Evolutionary conservation across 2,329 filamentous ascomycete species (phyloP).

Genomic region (Colletotrichum lentis): DNA sequence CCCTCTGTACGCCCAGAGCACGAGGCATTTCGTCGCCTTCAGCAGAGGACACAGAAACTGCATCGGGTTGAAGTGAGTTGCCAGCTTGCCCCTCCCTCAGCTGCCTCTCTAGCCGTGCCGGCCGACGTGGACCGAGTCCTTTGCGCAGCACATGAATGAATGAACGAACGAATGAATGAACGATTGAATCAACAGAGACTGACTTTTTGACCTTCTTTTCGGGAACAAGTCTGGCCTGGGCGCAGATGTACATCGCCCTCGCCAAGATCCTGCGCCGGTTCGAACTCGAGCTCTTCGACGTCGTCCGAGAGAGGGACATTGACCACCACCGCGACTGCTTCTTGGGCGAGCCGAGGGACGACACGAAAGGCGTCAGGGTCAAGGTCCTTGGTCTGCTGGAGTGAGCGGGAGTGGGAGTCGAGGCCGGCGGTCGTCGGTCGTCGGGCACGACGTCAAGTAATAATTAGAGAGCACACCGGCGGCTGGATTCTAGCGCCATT

Average conservation of each 20-base stretch:
- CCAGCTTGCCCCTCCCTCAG: too few relatives aligned
- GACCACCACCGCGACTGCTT: conserved; percentile 26
- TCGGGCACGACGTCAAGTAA: too few relatives aligned
- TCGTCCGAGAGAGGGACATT: conserved; percentile 23
- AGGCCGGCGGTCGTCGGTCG: too few relatives aligned
- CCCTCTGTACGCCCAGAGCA: neutral
- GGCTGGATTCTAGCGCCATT: neutral
- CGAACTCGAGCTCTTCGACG: conserved; percentile 40
- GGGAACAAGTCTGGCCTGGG: conserved; percentile 10
- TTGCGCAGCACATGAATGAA: too few relatives aligned
- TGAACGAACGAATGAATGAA: too few relatives aligned
- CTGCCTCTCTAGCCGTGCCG: too few relatives aligned
- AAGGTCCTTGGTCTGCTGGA: conserved; percentile 42
- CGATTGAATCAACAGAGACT: too few relatives aligned
- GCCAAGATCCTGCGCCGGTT: conserved; percentile 32
- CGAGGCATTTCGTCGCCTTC: neutral
- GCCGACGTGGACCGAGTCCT: neutral
- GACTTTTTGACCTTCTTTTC: too few relatives aligned
- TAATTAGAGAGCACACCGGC: too few relatives aligned
- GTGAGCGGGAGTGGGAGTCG: neutral
- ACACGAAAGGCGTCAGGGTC: conserved; percentile 33
- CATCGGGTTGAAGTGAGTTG: neutral
- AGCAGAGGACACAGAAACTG: neutral
- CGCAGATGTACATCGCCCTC: conserved; percentile 17
- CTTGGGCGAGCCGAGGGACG: conserved; percentile 9